Evolutionary conservation across 176 grass and related monocot genomes (phyloP).

Genomic region (Eragrostis nindensis): DNA sequence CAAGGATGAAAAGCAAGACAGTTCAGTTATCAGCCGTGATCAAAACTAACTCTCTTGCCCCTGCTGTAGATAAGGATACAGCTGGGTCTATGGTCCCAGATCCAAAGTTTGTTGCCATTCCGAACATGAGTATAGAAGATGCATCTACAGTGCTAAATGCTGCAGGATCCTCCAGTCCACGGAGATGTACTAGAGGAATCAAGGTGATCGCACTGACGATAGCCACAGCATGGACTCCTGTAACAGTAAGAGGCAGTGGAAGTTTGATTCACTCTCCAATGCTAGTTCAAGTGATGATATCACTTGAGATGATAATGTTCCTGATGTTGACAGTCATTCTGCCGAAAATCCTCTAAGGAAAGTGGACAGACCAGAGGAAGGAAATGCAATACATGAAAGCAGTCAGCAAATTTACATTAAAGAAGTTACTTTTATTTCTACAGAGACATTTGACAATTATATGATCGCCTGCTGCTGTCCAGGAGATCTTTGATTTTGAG

Average conservation of each 20-base stretch:
- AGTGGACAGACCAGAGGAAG: neutral
- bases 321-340: constrained; percentile 10
- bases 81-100: neutral
- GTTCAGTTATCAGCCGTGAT: constrained; percentile 22
- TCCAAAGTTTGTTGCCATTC: neutral
- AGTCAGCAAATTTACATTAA: constrained; percentile 8
- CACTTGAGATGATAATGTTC: constrained; percentile 21
- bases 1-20: constrained; percentile 40
- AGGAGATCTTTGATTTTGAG: constrained; percentile 77
- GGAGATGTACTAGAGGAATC: constrained; percentile 30
- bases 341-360: neutral
- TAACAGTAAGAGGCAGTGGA: constrained; percentile 24
- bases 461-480: constrained; percentile 8
- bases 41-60: neutral
- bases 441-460: constrained; percentile 8
- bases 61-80: constrained; percentile 3
- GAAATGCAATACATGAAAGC: neutral
- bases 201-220: neutral
- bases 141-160: neutral
- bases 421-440: constrained; percentile 15
- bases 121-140: constrained; percentile 19
- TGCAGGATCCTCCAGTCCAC: neutral
- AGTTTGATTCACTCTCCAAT: constrained; percentile 1
- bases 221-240: neutral
- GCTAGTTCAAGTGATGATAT: neutral